Percentiles rank a stretch among this genome's conserved stretches.
Evolutionary conservation across 179 eudicot species (phyloP).

Genomic region (Spinacia oleracea): DNA sequence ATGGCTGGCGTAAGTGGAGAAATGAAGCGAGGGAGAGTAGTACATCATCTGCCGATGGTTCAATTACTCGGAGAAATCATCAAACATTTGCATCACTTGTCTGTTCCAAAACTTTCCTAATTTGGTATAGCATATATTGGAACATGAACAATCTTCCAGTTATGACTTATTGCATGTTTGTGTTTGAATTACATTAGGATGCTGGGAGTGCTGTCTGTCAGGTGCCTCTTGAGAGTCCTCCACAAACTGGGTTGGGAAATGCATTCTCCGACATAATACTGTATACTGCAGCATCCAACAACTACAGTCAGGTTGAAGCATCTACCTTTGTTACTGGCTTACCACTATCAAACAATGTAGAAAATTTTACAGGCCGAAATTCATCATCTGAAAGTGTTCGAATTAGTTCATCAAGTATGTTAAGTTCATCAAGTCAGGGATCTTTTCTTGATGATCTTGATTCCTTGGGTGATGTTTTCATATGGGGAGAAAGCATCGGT

Average conservation of each 20-base stretch:
- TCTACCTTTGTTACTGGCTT: conserved; percentile 33
- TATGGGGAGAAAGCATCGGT: conserved; percentile 86
- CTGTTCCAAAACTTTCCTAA: conserved; percentile 29
- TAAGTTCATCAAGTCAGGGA: conserved; percentile 96
- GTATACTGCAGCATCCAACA: conserved; percentile 57
- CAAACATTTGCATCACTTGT: conserved; percentile 56
- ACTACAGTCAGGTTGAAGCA: conserved; percentile 40
- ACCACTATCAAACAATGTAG: conserved; percentile 40
- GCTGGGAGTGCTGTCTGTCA: conserved; percentile 43
- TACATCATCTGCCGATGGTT: conserved; percentile 47
- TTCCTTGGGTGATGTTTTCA: conserved; percentile 74
- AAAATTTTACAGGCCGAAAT: conserved; percentile 48
- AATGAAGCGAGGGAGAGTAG: conserved; percentile 54
- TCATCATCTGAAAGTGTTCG: conserved; percentile 70
- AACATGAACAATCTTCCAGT: neutral
- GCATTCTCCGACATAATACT: conserved; percentile 73
- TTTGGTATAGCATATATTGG: neutral
- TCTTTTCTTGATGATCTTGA: conserved; percentile 81
- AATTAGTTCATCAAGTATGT: conserved; percentile 84
- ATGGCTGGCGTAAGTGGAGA: conserved; percentile 49
- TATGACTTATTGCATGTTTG: conserved; percentile 17
- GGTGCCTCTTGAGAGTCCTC: conserved; percentile 42
- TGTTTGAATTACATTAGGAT: conserved; percentile 45
- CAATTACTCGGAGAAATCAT: conserved; percentile 42
- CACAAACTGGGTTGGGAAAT: conserved; percentile 65